A percentile compares a stretch with the other conserved stretches of the same genome.
Conservation (phyloP, 2,329 filamentous ascomycete species). For the Cladophialophora bantiana region DNA sequence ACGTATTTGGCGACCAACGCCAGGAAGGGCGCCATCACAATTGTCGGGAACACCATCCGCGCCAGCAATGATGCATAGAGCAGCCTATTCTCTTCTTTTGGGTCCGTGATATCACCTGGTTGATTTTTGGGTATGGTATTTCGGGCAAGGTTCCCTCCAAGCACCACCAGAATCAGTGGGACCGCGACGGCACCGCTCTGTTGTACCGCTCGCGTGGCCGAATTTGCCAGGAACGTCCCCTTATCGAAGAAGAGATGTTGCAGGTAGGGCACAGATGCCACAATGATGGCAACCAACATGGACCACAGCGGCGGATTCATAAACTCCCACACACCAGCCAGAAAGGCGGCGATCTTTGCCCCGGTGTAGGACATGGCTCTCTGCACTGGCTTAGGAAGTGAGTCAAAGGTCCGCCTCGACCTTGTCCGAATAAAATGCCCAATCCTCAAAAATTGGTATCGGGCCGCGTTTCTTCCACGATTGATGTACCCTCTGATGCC, state of each 20-base stretch:
- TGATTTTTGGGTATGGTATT: constrained; percentile 79
- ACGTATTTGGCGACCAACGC: constrained; percentile 88
- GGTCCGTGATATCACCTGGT: constrained; percentile 73
- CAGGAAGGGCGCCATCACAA: constrained; percentile 90
- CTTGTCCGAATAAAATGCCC: constrained; percentile 37
- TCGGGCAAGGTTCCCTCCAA: constrained; percentile 91
- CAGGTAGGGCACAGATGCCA: constrained; percentile 83
- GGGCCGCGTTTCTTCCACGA: constrained; percentile 42
- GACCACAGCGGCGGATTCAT: constrained; percentile 99
- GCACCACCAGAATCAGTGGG: constrained; percentile 90
- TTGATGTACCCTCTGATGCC: constrained; percentile 43
- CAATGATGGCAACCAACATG: constrained; percentile 88
- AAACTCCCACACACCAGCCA: constrained; percentile 80
- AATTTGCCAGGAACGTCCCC: constrained; percentile 90
- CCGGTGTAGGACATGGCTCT: constrained; percentile 54
- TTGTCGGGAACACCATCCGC: constrained; percentile 89
- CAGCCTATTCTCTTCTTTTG: constrained; percentile 72
- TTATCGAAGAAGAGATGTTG: constrained; percentile 87
- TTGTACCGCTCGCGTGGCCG: constrained; percentile 83
- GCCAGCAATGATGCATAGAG: constrained; percentile 84
- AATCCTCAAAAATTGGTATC: constrained; percentile 31
- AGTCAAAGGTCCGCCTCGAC: constrained; percentile 50
- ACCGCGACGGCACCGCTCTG: constrained; percentile 92
- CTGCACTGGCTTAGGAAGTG: constrained; percentile 62
- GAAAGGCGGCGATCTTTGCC: constrained; percentile 58